phyloP scores from a whole-genome alignment of 352 stramenopile genomes.

The Blastocystis sp. region DNA sequence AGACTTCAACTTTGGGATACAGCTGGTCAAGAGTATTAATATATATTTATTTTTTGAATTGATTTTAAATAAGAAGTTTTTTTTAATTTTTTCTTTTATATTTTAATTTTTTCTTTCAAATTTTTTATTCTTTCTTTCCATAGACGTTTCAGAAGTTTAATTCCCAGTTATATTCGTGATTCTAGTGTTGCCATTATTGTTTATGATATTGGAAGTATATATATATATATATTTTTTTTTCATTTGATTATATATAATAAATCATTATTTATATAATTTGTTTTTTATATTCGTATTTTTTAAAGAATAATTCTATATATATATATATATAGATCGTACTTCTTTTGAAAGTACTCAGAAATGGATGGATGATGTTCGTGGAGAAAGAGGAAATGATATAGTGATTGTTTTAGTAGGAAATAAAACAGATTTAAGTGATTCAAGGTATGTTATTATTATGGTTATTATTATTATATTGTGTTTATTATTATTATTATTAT shows the following conservation, averaged over 20 bases:
- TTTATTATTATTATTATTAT: neutral
- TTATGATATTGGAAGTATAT: conserved; percentile 91
- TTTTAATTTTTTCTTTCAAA: no score
- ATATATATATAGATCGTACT: conserved; percentile 61
- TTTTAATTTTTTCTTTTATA: no score
- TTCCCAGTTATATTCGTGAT: conserved; percentile 87
- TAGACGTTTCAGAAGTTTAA: conserved; percentile 67
- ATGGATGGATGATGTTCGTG: conserved; percentile 95
- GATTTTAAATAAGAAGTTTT: conserved; percentile 6
- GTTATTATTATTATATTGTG: conserved; percentile 11
- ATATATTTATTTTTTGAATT: conserved; percentile 21
- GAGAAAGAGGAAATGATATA: conserved; percentile 86
- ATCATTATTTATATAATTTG: no score
- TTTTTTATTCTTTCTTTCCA: neutral
- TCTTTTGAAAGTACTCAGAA: conserved; percentile 95
- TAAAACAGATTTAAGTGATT: conserved; percentile 95
- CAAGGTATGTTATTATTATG: conserved; percentile 49
- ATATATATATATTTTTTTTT: neutral
- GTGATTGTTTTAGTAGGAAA: conserved; percentile 98
- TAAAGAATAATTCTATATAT: neutral
- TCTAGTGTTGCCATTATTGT: conserved; percentile 96
- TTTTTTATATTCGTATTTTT: conserved; percentile 16
- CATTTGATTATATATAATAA: neutral
- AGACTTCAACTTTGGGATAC: conserved; percentile 94
- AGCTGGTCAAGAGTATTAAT: conserved; percentile 72